A percentile compares a stretch with the other conserved stretches of the same genome.
phyloP scores from a whole-genome alignment of 75 land plant species.

The Chamaecyparis obtusa region DNA sequence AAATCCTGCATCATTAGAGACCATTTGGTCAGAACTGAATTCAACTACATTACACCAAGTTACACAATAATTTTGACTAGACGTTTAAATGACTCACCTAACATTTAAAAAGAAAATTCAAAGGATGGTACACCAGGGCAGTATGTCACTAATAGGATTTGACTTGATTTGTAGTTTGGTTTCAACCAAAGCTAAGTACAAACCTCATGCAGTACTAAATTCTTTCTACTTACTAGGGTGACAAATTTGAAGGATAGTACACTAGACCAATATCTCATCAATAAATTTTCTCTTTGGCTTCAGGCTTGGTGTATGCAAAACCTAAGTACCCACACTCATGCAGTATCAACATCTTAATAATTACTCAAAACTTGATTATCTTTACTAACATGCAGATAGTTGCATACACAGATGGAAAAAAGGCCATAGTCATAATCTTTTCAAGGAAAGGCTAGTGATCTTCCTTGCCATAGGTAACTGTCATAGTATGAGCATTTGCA shows the following conservation, averaged over 20 bases:
- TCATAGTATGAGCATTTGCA: neutral
- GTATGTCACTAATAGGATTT: neutral
- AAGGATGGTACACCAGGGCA: neutral
- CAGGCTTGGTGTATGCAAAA: neutral
- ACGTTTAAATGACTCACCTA: neutral
- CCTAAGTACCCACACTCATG: neutral
- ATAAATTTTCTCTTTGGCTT: neutral
- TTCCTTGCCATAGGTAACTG: neutral
- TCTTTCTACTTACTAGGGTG: neutral
- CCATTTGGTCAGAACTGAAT: neutral
- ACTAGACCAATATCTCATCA: neutral
- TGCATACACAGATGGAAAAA: neutral
- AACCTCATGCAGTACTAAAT: neutral
- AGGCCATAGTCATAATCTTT: neutral
- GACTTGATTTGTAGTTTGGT: neutral
- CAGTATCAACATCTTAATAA: neutral
- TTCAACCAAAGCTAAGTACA: neutral
- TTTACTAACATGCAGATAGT: neutral
- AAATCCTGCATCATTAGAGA: conserved; percentile 16
- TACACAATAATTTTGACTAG: neutral
- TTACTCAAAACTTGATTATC: neutral
- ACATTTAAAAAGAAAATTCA: neutral
- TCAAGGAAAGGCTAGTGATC: neutral
- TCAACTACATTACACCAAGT: neutral
- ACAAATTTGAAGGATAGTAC: neutral